Conservation (phyloP, 2,329 filamentous ascomycete species). For the Fusarium musae region DNA sequence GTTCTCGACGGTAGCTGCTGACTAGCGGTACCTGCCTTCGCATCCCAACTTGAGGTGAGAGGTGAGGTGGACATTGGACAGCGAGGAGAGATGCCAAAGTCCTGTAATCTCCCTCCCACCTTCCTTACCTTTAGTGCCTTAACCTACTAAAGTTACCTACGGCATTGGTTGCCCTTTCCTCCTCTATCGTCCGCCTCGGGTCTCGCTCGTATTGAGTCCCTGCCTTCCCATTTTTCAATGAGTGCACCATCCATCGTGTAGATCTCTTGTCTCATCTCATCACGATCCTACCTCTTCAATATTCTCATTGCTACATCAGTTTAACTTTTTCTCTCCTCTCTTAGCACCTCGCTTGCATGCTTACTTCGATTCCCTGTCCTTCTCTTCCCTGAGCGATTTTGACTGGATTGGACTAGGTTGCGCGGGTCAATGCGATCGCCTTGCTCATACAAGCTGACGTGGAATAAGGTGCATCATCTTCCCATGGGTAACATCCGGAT, state of each 20-base stretch:
- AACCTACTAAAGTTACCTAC: background rate
- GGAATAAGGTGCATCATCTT: slow-evolving; percentile 20
- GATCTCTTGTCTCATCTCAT: slow-evolving; percentile 22
- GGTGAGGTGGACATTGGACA: slow-evolving; percentile 4
- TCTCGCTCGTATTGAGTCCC: slow-evolving; percentile 24
- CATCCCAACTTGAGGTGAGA: slow-evolving; percentile 1
- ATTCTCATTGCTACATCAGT: background rate
- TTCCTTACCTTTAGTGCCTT: background rate
- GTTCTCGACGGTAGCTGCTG: slow-evolving; percentile 7
- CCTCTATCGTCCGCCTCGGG: slow-evolving; percentile 11
- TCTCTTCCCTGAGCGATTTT: background rate
- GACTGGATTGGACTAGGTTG: slow-evolving; percentile 3
- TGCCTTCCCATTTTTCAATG: background rate
- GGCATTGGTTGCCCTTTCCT: slow-evolving; percentile 7
- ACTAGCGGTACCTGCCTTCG: slow-evolving; percentile 9
- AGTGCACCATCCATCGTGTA: slow-evolving; percentile 6
- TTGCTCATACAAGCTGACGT: slow-evolving; percentile 16
- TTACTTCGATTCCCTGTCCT: background rate
- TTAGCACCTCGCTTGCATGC: slow-evolving; percentile 27
- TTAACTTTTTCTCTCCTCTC: slow-evolving; percentile 23
- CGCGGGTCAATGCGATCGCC: slow-evolving; percentile 1
- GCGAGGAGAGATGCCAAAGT: slow-evolving; percentile 21
- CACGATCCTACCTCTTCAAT: slow-evolving; percentile 4
- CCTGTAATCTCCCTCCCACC: slow-evolving; percentile 40
- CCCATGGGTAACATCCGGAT: slow-evolving; percentile 10